Conservation (phyloP, 768 basidiomycete species). For the Fomitopsis pulvina region DNA sequence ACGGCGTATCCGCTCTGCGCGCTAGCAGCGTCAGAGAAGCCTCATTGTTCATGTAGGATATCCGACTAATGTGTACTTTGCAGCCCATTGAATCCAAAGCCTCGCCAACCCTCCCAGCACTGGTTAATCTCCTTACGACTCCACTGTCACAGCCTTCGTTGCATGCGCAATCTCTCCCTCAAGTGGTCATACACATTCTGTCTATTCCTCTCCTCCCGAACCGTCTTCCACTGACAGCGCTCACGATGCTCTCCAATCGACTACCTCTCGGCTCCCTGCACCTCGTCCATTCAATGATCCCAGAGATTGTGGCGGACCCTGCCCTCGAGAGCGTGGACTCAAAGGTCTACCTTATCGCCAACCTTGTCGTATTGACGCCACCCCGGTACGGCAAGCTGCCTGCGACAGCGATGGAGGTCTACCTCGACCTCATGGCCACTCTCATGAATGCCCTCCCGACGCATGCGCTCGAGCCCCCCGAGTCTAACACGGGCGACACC, state of each 20-base stretch:
- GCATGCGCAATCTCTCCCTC: constrained; percentile 30
- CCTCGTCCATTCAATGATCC: constrained; percentile 16
- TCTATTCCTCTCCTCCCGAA: constrained; percentile 75
- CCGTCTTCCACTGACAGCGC: constrained; percentile 53
- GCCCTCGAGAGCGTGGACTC: constrained; percentile 3
- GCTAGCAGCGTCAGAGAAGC: too few species aligned
- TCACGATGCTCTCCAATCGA: constrained; percentile 57
- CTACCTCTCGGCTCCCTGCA: constrained; percentile 44
- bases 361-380: constrained; percentile 56
- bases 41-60: too few species aligned
- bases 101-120: constrained; percentile 39
- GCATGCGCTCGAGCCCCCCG: constrained; percentile 43
- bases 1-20: too few species aligned
- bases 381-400: constrained; percentile 52
- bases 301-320: constrained; percentile 7
- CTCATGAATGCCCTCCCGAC: constrained; percentile 49
- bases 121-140: constrained; percentile 40
- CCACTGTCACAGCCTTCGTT: constrained; percentile 30
- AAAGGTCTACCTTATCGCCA: constrained; percentile 64
- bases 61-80: background rate
- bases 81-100: constrained; percentile 56
- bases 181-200: constrained; percentile 50
- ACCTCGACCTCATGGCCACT: constrained; percentile 44
- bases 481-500: constrained; percentile 6
- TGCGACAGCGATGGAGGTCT: constrained; percentile 38